Evolutionary conservation across 805 yeast genomes (phyloP).

Genomic region (Kazachstania psychrophila): DNA sequence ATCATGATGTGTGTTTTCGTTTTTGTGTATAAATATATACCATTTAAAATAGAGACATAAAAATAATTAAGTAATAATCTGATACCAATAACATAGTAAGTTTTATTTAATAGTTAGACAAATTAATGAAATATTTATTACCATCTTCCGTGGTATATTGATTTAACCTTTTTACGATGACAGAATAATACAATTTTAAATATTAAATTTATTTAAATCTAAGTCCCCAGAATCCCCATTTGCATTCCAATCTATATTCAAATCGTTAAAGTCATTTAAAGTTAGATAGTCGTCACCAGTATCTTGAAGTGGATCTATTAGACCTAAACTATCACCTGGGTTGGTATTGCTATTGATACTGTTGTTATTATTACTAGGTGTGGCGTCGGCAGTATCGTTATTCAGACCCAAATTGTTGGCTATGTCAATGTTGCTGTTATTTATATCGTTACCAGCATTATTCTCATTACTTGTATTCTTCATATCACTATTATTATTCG

Average conservation of each 20-base stretch:
- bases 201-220: slow-evolving; percentile 23
- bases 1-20: slow-evolving; percentile 5
- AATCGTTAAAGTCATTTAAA: slow-evolving; percentile 29
- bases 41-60: background rate
- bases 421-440: background rate
- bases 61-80: background rate
- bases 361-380: slow-evolving; percentile 4
- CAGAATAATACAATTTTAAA: slow-evolving; percentile 1
- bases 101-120: no score
- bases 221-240: slow-evolving; percentile 24
- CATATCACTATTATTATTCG: background rate
- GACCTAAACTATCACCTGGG: background rate
- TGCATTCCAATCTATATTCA: slow-evolving; percentile 29
- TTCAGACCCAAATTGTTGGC: background rate
- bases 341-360: background rate
- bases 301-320: slow-evolving; percentile 10
- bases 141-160: no score
- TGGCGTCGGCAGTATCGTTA: slow-evolving; percentile 3
- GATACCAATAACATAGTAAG: no score
- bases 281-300: slow-evolving; percentile 28
- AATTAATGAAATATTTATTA: no score
- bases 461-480: slow-evolving; percentile 4
- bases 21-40: slow-evolving; percentile 2
- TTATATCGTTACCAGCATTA: background rate
- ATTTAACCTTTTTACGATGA: background rate